Evolutionary conservation across 2,329 filamentous ascomycete genomes (phyloP).

Genomic region (Ophiocordyceps camponoti-floridani): DNA sequence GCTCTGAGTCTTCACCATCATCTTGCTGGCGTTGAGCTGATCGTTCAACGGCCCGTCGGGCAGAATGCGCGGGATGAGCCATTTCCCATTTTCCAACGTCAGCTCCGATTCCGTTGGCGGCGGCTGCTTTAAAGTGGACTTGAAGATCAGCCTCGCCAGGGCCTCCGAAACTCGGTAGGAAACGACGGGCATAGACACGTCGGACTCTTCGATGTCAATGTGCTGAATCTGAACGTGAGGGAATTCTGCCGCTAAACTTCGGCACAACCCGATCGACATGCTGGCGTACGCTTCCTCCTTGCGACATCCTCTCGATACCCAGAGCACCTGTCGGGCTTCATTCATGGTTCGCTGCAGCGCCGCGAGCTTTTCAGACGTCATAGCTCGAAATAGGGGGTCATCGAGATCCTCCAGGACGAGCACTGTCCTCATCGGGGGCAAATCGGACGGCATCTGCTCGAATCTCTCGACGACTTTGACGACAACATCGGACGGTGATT

Average conservation of each 20-base stretch:
- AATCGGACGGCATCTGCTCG: conserved; percentile 4
- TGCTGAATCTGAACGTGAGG: conserved; percentile 2
- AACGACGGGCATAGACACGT: too few species aligned
- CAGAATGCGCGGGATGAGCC: conserved; percentile 1
- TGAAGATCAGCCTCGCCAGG: conserved; percentile 1
- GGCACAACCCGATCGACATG: conserved; percentile 4
- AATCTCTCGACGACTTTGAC: not conserved
- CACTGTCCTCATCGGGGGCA: not conserved
- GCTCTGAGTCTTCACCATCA: not conserved
- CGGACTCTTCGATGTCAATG: conserved; percentile 1
- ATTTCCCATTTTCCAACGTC: not conserved
- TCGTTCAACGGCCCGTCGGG: not conserved
- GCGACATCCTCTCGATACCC: conserved; percentile 8
- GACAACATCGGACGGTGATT: not conserved
- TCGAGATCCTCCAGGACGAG: conserved; percentile 4
- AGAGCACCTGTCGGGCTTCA: conserved; percentile 5
- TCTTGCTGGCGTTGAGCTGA: conserved; percentile 1
- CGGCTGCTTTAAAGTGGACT: not conserved
- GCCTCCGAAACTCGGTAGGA: not conserved
- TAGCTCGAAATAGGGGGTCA: conserved; percentile 11
- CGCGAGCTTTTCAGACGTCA: conserved; percentile 11
- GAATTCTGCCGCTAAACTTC: conserved; percentile 1
- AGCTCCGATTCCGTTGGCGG: not conserved
- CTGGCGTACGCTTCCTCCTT: conserved; percentile 6
- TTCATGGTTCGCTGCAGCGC: conserved; percentile 6